Base-by-base conservation (phyloP, 2,329 filamentous ascomycete genomes). In the Fusarium sp. region DNA sequence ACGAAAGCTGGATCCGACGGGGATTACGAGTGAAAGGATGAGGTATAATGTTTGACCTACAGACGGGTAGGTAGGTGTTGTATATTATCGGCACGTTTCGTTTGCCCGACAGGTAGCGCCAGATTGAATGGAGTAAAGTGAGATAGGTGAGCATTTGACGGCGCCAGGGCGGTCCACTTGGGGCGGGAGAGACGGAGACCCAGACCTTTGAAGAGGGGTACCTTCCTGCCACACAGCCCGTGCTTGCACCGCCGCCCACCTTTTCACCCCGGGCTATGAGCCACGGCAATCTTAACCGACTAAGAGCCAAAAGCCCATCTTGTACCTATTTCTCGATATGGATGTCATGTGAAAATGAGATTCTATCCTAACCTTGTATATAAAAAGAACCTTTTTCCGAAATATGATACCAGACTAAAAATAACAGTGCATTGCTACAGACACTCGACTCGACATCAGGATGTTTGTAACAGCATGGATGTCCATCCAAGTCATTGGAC, bases 121-220 rank as follows among this genome's bases (percentile, higher is more conserved):
- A 70, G 59, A 61, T 62, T 71, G 43, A 57, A 70, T 68, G 41
- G 60, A 60, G 65, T 30, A 64, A 61, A 65, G 61, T 52, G 15
- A 57, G 15, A 52, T 56, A 64, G 65, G 62, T 38, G 58, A 58
- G 40, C 58, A 27, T 69, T 62, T 56, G 61, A 67, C 40, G 62
- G 62, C 34, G 44, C 43, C 67, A 65, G 55, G 51, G 41, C 58
- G 55, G 48, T 57, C 67, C 67, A 70, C 63, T 55, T 55, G 62
- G 59, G 62, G 58, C 58, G 67, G 67, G 67, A 71, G 62, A 57
- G 16, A 67, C 53, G 62, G 54, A 65, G 61, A 51, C 58, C 38
- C 53, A 61, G 45, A 63, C 43, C 60, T 62, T 44, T 22, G 29
- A 44, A 40, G 57, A 55, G 45, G 59, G 53, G 63, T 53, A 62